A percentile compares a stretch with the other conserved stretches of the same genome.
Conservation (phyloP, 169 alveolate genomes). For the Cyclospora cayetanensis region DNA sequence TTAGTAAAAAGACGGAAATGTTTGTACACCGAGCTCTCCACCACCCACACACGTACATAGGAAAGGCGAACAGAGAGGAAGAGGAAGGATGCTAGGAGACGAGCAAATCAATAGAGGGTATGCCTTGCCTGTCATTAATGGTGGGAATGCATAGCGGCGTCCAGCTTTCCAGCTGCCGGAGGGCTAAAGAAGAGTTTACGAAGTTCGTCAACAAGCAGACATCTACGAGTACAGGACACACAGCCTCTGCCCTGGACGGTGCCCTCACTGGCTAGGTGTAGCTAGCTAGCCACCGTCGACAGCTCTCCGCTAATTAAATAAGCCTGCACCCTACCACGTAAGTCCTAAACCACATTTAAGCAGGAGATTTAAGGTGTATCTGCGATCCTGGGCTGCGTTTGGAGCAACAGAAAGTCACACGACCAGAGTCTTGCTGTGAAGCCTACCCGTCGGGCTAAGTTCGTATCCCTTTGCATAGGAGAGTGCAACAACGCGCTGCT, state of each 20-base stretch:
- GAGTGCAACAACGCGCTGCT: constrained; percentile 45
- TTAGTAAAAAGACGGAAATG: background rate
- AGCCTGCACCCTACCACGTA: too few species aligned
- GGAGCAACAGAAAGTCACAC: too few species aligned
- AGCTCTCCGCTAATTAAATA: too few species aligned
- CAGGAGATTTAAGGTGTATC: too few species aligned
- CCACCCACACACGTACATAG: too few species aligned
- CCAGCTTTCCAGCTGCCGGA: constrained; percentile 90
- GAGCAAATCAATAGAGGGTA: background rate
- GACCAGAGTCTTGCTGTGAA: too few species aligned
- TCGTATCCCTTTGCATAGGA: constrained; percentile 50
- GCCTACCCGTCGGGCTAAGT: constrained; percentile 34
- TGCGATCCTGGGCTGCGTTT: too few species aligned
- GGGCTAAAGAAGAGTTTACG: constrained; percentile 85
- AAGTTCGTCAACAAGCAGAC: constrained; percentile 86
- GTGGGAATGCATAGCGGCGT: constrained; percentile 92
- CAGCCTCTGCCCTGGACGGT: too few species aligned
- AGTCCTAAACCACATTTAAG: too few species aligned
- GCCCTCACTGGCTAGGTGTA: too few species aligned
- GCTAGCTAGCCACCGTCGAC: too few species aligned
- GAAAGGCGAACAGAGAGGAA: background rate
- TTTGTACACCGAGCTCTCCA: background rate
- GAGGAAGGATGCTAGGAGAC: background rate
- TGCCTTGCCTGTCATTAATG: constrained; percentile 76
- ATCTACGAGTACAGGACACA: constrained; percentile 76